phyloP scores from a whole-genome alignment of 2,329 filamentous ascomycete genomes.

The Hypoxylon sp. region DNA sequence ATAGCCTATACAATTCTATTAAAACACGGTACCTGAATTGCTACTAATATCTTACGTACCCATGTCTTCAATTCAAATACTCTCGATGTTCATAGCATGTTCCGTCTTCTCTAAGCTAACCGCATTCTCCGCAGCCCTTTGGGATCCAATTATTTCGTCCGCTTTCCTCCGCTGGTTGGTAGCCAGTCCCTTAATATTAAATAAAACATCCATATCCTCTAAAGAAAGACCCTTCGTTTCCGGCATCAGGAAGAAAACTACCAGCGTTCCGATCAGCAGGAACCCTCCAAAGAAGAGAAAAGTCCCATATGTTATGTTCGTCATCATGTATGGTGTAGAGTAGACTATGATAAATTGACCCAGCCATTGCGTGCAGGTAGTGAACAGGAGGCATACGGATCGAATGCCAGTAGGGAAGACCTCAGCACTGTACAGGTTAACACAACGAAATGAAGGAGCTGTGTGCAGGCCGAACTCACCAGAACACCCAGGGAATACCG shows the following conservation, averaged over 20 bases:
- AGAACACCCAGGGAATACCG: conserved; percentile 50
- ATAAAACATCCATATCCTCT: conserved; percentile 61
- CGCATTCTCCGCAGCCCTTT: conserved; percentile 19
- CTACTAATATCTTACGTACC: background rate
- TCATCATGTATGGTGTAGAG: conserved; percentile 51
- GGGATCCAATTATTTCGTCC: conserved; percentile 25
- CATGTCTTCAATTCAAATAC: background rate
- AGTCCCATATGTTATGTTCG: conserved; percentile 56
- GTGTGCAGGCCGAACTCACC: conserved; percentile 20
- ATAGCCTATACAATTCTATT: background rate
- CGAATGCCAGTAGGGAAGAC: conserved; percentile 49
- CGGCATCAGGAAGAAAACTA: conserved; percentile 60
- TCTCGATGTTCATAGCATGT: conserved; percentile 1
- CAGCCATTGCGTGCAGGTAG: conserved; percentile 51
- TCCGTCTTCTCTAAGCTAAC: conserved; percentile 2
- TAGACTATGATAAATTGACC: conserved; percentile 49
- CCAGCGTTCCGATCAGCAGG: conserved; percentile 57
- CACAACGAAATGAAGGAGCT: background rate
- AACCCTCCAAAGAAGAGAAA: conserved; percentile 63
- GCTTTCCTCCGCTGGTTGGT: conserved; percentile 26
- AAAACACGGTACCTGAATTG: background rate
- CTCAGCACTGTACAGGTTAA: conserved; percentile 38
- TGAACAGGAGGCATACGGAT: conserved; percentile 44
- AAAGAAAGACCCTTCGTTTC: conserved; percentile 62
- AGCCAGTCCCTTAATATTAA: conserved; percentile 45